A percentile compares a stretch with the other conserved stretches of the same genome.
Evolutionary conservation across 148 eudicot genomes (phyloP).

Genomic region (Amaranthus cruentus): DNA sequence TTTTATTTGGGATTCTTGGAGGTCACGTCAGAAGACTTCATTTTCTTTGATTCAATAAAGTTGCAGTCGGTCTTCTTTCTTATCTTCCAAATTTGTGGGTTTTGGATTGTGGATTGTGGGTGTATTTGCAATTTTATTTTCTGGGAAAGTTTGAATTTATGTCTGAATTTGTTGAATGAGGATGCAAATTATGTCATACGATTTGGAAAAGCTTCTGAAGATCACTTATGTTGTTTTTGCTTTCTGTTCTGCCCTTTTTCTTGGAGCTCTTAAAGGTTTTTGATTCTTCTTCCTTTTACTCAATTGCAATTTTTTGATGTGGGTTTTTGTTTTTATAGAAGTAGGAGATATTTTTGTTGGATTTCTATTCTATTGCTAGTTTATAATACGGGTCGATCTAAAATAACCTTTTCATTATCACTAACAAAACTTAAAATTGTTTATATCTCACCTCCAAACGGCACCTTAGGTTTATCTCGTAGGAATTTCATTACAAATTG

Average conservation of each 20-base stretch:
- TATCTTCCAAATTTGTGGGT: not conserved
- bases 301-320: slow-evolving; percentile 11
- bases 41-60: not conserved
- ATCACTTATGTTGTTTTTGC: slow-evolving; percentile 65
- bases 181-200: slow-evolving; percentile 37
- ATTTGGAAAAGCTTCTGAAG: slow-evolving; percentile 37
- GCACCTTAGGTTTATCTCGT: no score
- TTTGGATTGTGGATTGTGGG: not conserved
- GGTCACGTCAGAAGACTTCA: slow-evolving; percentile 16
- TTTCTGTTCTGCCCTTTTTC: slow-evolving; percentile 66
- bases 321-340: not conserved
- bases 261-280: slow-evolving; percentile 80
- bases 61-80: not conserved
- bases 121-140: not conserved
- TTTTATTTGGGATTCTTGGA: slow-evolving; percentile 14
- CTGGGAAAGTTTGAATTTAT: slow-evolving; percentile 10
- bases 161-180: not conserved
- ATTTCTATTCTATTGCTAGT: not conserved
- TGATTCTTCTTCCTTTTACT: not conserved
- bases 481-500: no score
- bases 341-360: not conserved
- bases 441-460: no score
- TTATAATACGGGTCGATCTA: not conserved
- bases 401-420: not conserved
- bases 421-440: no score